A percentile compares a stretch with the other conserved stretches of the same genome.
These are phyloP conservation scores for Acer saccharum DNA, from an alignment of 345 rosid genomes.

Conservation along the genomic window DNA sequence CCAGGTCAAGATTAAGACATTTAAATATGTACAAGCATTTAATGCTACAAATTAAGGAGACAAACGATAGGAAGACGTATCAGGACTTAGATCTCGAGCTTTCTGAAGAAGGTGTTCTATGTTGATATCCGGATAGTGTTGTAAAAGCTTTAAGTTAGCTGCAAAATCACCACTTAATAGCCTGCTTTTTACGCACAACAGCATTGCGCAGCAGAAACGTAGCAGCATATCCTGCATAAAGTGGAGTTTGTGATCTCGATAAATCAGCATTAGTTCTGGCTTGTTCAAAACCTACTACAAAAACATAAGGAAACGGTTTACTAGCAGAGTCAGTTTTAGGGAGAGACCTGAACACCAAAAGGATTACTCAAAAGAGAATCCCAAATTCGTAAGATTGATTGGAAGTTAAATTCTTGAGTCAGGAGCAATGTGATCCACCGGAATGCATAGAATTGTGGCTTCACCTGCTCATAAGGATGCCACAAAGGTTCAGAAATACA, in stretches of 20 bases:
- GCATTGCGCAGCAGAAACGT: slow-evolving; percentile 71
- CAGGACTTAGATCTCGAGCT: slow-evolving; percentile 58
- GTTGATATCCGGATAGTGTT: slow-evolving; percentile 58
- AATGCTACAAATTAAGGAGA: slow-evolving; percentile 25
- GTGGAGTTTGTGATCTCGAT: neutral
- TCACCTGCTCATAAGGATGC: slow-evolving; percentile 46
- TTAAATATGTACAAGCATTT: neutral
- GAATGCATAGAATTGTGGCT: slow-evolving; percentile 71
- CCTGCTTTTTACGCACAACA: slow-evolving; percentile 54
- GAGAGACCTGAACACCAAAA: slow-evolving; percentile 57
- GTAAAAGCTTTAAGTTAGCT: slow-evolving; percentile 64
- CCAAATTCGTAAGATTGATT: slow-evolving; percentile 70
- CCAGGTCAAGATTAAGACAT: neutral
- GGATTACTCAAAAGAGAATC: slow-evolving; percentile 72
- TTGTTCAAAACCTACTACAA: neutral
- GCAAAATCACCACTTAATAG: slow-evolving; percentile 61
- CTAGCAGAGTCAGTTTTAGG: neutral
- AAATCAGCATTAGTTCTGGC: neutral
- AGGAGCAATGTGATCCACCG: slow-evolving; percentile 75
- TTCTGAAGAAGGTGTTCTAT: slow-evolving; percentile 58
- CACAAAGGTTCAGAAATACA: neutral
- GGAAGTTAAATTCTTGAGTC: slow-evolving; percentile 70
- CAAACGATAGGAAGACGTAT: slow-evolving; percentile 41
- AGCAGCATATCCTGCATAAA: slow-evolving; percentile 72
- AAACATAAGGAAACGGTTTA: neutral